Evolutionary conservation across 1,139 yeast genomes (phyloP).

Genomic region (Scheffersomyces illinoinensis): DNA sequence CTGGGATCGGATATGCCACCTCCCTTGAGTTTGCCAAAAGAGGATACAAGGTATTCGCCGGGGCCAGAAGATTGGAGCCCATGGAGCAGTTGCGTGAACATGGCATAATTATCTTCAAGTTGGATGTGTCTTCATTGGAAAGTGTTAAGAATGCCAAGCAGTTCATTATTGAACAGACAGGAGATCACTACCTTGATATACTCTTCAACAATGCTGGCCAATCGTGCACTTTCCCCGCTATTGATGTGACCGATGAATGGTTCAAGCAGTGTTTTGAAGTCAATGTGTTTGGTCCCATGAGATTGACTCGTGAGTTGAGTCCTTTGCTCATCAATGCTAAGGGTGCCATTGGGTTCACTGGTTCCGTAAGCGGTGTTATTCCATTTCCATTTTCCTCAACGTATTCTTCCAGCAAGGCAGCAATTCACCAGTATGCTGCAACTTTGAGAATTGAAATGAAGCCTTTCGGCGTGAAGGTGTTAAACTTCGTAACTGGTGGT

Average conservation of each 20-base stretch:
- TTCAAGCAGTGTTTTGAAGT: slow-evolving; percentile 60
- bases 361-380: slow-evolving; percentile 65
- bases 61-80: slow-evolving; percentile 67
- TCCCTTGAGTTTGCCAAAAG: slow-evolving; percentile 63
- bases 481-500: slow-evolving; percentile 68
- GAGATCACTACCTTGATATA: slow-evolving; percentile 50
- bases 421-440: slow-evolving; percentile 69
- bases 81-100: slow-evolving; percentile 54
- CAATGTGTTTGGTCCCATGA: slow-evolving; percentile 69
- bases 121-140: slow-evolving; percentile 57
- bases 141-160: slow-evolving; percentile 50
- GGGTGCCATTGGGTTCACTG: slow-evolving; percentile 75
- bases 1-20: slow-evolving; percentile 75
- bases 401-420: slow-evolving; percentile 76
- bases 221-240: slow-evolving; percentile 70
- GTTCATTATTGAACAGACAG: slow-evolving; percentile 37
- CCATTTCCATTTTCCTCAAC: slow-evolving; percentile 73
- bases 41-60: slow-evolving; percentile 69
- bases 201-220: slow-evolving; percentile 69
- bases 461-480: slow-evolving; percentile 72
- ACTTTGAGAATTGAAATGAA: slow-evolving; percentile 65
- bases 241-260: slow-evolving; percentile 62
- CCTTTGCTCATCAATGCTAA: slow-evolving; percentile 62
- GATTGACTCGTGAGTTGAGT: slow-evolving; percentile 60
- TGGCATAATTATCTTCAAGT: slow-evolving; percentile 31